Conservation (phyloP, 805 yeast species). For the Komagataella phaffii region DNA sequence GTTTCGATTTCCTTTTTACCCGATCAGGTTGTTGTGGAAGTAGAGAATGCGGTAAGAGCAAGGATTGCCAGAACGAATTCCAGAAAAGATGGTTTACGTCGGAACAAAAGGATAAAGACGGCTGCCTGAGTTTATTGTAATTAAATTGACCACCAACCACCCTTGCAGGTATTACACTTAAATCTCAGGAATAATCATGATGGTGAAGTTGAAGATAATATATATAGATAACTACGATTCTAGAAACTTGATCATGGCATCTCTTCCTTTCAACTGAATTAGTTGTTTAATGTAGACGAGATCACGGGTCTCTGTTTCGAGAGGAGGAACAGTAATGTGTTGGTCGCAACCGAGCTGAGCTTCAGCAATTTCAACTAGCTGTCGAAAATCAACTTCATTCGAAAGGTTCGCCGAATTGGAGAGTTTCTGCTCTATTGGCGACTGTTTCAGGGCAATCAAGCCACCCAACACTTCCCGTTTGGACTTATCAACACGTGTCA, state of each 20-base stretch:
- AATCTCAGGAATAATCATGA: neutral
- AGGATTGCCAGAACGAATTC: slow-evolving; percentile 5
- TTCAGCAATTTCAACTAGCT: slow-evolving; percentile 26
- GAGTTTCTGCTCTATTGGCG: slow-evolving; percentile 1
- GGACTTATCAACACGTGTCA: slow-evolving; percentile 5
- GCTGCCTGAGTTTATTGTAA: neutral
- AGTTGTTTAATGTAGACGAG: slow-evolving; percentile 43
- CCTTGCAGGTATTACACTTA: neutral
- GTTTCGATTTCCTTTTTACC: slow-evolving; percentile 44
- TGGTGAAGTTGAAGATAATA: neutral
- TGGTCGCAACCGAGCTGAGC: slow-evolving; percentile 10
- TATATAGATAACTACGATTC: slow-evolving; percentile 9
- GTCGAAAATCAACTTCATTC: slow-evolving; percentile 26
- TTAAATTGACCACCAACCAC: no score
- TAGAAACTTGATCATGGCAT: slow-evolving; percentile 47
- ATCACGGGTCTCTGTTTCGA: slow-evolving; percentile 32
- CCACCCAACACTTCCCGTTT: neutral
- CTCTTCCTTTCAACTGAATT: slow-evolving; percentile 59
- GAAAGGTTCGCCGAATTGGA: slow-evolving; percentile 11
- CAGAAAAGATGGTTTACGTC: neutral
- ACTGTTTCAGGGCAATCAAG: neutral
- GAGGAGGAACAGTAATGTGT: slow-evolving; percentile 1
- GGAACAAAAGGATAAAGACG: neutral
- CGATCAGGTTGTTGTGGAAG: slow-evolving; percentile 25
- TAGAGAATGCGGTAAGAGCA: slow-evolving; percentile 18